A percentile compares a stretch with the other conserved stretches of the same genome.
Conservation (phyloP, 2,329 filamentous ascomycete species). For the Pleurostoma richardsiae region DNA sequence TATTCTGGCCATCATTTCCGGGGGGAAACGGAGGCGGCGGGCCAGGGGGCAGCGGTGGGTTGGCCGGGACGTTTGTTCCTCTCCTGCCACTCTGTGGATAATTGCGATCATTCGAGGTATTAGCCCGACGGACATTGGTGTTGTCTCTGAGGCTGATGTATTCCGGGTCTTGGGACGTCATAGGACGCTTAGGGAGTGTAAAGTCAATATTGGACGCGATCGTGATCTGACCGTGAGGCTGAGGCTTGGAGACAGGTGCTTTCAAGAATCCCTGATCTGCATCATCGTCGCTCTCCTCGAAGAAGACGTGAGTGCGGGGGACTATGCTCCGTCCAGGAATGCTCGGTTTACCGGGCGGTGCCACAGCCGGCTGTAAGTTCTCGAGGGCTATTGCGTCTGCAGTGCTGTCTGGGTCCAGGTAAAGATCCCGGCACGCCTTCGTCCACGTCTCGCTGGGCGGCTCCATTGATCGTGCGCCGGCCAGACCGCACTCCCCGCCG, state of each 20-base stretch:
- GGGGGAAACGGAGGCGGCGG: no score
- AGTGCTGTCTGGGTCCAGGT: conserved; percentile 39
- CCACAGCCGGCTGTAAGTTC: conserved; percentile 3
- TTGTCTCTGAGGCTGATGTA: no score
- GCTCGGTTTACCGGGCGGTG: conserved; percentile 8
- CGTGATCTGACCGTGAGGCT: conserved; percentile 6
- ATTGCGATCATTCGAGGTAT: no score
- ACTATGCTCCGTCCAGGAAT: conserved; percentile 21
- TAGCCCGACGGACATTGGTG: no score
- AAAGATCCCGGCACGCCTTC: conserved; percentile 39
- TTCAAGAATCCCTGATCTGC: conserved; percentile 29
- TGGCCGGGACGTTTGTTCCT: no score
- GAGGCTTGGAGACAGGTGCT: not conserved
- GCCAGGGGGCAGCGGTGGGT: no score
- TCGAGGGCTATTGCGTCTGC: conserved; percentile 29
- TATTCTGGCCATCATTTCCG: no score
- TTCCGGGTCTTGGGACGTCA: no score
- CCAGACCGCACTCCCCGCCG: conserved; percentile 46
- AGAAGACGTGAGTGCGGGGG: conserved; percentile 31
- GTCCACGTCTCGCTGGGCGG: conserved; percentile 43
- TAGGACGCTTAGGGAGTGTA: not conserved
- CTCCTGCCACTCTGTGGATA: no score
- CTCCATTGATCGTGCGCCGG: not conserved
- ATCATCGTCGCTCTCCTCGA: conserved; percentile 41
- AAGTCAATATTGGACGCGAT: conserved; percentile 10